A percentile compares a stretch with the other conserved stretches of the same genome.
These are phyloP conservation scores for Ogataea pignaliae DNA, from an alignment of 805 yeast species.

Conservation along the genomic window DNA sequence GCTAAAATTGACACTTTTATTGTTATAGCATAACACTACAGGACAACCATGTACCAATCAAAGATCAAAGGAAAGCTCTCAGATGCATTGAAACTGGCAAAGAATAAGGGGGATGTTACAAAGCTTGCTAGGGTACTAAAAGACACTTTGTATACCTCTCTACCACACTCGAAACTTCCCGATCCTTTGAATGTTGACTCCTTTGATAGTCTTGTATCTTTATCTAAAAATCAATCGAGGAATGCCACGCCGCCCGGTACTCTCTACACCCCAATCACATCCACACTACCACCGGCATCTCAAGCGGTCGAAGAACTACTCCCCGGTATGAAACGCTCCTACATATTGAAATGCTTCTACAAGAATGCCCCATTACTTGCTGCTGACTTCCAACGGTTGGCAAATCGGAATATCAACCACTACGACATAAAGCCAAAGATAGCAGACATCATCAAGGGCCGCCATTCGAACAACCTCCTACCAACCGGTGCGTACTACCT, in stretches of 20 bases:
- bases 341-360: constrained; percentile 36
- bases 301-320: not conserved
- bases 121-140: constrained; percentile 2
- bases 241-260: too few species aligned
- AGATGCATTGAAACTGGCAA: constrained; percentile 3
- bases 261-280: too few species aligned
- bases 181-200: not conserved
- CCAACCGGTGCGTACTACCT: constrained; percentile 50
- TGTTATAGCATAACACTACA: too few species aligned
- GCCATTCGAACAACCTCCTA: constrained; percentile 42
- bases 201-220: too few species aligned
- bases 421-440: constrained; percentile 15
- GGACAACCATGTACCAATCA: too few species aligned
- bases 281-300: too few species aligned
- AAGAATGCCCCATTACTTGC: constrained; percentile 33
- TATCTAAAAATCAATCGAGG: too few species aligned
- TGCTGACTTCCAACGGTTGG: constrained; percentile 37
- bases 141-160: not conserved
- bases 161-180: too few species aligned
- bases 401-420: constrained; percentile 28
- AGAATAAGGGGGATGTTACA: constrained; percentile 3
- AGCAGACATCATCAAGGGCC: constrained; percentile 42
- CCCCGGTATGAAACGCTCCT: constrained; percentile 14
- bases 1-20: too few species aligned
- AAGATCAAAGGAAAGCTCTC: not conserved